Base-by-base conservation (phyloP, 1,284 basidiomycete genomes). In the Marasmius fiardii region DNA sequence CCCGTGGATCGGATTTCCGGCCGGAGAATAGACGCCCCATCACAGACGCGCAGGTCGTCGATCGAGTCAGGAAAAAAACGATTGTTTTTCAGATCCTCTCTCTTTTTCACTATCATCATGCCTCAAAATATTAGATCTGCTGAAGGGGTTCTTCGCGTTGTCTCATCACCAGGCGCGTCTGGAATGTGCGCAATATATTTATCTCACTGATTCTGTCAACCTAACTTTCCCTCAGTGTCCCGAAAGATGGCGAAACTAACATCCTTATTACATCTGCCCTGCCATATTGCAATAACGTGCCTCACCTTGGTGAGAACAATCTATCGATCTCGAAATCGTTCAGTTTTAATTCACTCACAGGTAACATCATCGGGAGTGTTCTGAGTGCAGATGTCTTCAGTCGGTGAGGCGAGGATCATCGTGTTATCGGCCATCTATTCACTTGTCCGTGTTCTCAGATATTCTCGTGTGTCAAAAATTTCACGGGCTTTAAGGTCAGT, bases 201-300 rank as follows among this genome's bases (percentile, higher is more conserved):
- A 53, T 51, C 53, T 23, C 24, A 1, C 11, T 44, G 12, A 35
- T 45, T 1, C 20, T 39, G 58, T 43, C 39, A 55, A 12, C n/a
- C 52, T 58, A 21, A 58, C 34, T 14, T 55, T 41, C 53, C 11
- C 51, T 34, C 60, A 96, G 94, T 64, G 75, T 95, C 52, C 95
- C 95, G 3, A 86, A 88, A 69, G 80, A 88, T 52, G 95, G 94
- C 47, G 86, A 94, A 70, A 77, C 78, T 53, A 98, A 98, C 67
- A 76, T 98, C 51, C 78, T 99, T 41, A 88, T 99, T 68, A 98
- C 97, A 8, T 98, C 95, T 57, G 96, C 97, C 37, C 75, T 99
- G 54, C 97, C 97, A 12, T 99, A 96, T 69, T 98, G 97, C 71
- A 99, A 99, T 74, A 99, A 99, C 68, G 96, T 98, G 14, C 97